Conservation (phyloP, 257 asterid genomes). For the Solanum chilense region DNA sequence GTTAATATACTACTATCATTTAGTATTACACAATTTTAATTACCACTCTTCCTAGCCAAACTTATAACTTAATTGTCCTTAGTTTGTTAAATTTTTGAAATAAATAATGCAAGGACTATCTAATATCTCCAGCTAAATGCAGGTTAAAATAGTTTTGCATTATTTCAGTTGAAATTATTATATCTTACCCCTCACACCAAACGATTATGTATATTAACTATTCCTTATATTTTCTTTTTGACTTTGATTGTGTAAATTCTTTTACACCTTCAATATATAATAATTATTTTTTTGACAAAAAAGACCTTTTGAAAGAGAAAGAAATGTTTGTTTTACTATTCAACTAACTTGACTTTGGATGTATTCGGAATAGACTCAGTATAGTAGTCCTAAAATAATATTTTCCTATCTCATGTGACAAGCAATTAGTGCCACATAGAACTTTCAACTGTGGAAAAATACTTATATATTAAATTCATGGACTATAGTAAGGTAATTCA, state of each 20-base stretch:
- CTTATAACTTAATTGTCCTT: background rate
- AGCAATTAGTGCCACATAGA: background rate
- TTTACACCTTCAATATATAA: background rate
- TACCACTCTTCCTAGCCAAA: background rate
- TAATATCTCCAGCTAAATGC: accelerated
- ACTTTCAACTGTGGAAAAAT: background rate
- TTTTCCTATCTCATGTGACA: background rate
- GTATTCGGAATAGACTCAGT: background rate
- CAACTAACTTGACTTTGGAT: background rate
- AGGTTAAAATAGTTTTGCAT: accelerated
- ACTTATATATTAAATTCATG: background rate
- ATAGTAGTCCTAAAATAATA: background rate
- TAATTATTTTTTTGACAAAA: background rate
- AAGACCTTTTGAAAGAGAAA: background rate
- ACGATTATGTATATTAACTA: too few species aligned
- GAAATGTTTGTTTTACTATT: background rate
- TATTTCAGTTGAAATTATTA: accelerated
- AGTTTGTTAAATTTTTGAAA: too few species aligned
- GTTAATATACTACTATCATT: background rate
- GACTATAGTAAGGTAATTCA: background rate
- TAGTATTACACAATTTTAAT: background rate
- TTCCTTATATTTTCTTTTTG: too few species aligned
- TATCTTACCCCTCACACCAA: accelerated
- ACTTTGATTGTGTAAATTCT: background rate
- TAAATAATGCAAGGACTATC: too few species aligned